Evolutionary conservation across 2,329 filamentous ascomycete genomes (phyloP).

Genomic region (Orbilia oligospora): DNA sequence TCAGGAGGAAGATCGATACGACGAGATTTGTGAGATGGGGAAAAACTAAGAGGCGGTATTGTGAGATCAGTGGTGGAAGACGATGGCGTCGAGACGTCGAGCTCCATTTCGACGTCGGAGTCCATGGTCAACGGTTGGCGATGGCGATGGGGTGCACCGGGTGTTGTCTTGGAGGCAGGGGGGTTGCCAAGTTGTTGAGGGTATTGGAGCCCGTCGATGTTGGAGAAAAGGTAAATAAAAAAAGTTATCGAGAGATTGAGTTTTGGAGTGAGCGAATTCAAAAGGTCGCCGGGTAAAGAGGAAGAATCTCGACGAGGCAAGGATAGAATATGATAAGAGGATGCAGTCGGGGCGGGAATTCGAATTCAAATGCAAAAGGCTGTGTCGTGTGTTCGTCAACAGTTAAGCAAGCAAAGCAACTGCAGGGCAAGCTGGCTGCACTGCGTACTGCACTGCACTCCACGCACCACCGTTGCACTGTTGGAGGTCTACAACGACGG

Average conservation of each 20-base stretch:
- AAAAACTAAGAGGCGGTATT: constrained; percentile 43
- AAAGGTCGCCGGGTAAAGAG: constrained; percentile 18
- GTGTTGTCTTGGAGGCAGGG: constrained; percentile 25
- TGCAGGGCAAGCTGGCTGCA: constrained; percentile 21
- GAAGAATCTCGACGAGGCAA: constrained; percentile 19
- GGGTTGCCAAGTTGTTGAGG: constrained; percentile 15
- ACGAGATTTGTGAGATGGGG: constrained; percentile 27
- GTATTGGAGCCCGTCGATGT: constrained; percentile 10
- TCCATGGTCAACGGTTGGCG: constrained; percentile 49
- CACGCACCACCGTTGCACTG: constrained; percentile 16
- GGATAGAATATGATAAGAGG: constrained; percentile 4
- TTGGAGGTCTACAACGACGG: constrained; percentile 18
- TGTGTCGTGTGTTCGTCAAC: constrained; percentile 30
- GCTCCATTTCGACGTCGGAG: constrained; percentile 55
- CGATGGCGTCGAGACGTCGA: constrained; percentile 49
- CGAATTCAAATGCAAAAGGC: not conserved
- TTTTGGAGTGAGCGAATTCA: constrained; percentile 1
- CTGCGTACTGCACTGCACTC: constrained; percentile 9
- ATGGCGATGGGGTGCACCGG: constrained; percentile 16
- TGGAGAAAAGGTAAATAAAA: constrained; percentile 13
- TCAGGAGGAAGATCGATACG: constrained; percentile 56
- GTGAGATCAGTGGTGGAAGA: constrained; percentile 50
- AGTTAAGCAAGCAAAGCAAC: constrained; percentile 10
- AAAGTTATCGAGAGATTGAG: constrained; percentile 23
- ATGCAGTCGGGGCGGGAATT: not conserved